Conservation (phyloP, 257 asterid species). For the Galeopsis tetrahit region DNA sequence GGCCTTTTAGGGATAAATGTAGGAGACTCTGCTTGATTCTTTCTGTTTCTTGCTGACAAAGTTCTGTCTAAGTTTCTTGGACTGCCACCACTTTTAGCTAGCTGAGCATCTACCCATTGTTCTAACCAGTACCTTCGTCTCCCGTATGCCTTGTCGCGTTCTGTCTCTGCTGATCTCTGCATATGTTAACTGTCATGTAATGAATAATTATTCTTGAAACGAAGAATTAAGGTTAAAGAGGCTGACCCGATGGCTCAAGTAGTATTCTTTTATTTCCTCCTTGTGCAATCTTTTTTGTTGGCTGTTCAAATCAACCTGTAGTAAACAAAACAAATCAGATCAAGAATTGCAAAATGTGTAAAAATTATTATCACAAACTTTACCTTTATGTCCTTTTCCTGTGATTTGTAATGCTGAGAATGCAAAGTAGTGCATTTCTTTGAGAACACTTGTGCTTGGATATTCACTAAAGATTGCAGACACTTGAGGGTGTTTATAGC, state of each 20-base stretch:
- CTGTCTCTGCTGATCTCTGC: conserved; percentile 90
- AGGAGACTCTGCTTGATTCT: conserved; percentile 49
- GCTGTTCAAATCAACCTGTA: conserved; percentile 77
- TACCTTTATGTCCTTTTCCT: conserved; percentile 75
- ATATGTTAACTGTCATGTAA: too few species aligned
- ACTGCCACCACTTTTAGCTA: conserved; percentile 59
- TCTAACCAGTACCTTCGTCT: conserved; percentile 83
- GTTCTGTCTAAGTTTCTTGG: conserved; percentile 40
- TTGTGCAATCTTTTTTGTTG: conserved; percentile 66
- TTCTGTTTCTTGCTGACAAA: conserved; percentile 48
- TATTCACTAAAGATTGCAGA: conserved; percentile 83
- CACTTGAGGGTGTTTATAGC: conserved; percentile 81
- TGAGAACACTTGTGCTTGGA: conserved; percentile 78
- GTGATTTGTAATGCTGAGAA: conserved; percentile 45
- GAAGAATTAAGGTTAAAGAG: neutral
- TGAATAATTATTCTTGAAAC: too few species aligned
- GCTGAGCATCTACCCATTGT: conserved; percentile 88
- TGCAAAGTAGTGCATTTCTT: conserved; percentile 52
- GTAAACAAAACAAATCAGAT: conserved; percentile 19
- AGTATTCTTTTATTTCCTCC: conserved; percentile 75
- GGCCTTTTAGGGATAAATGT: conserved; percentile 50
- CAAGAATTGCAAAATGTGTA: neutral
- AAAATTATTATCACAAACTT: conserved; percentile 14
- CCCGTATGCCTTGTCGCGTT: conserved; percentile 54
- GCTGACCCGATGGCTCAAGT: conserved; percentile 81